Evolutionary conservation across 176 grass and related monocot species (phyloP).

Genomic region (Saccharum spontaneum): DNA sequence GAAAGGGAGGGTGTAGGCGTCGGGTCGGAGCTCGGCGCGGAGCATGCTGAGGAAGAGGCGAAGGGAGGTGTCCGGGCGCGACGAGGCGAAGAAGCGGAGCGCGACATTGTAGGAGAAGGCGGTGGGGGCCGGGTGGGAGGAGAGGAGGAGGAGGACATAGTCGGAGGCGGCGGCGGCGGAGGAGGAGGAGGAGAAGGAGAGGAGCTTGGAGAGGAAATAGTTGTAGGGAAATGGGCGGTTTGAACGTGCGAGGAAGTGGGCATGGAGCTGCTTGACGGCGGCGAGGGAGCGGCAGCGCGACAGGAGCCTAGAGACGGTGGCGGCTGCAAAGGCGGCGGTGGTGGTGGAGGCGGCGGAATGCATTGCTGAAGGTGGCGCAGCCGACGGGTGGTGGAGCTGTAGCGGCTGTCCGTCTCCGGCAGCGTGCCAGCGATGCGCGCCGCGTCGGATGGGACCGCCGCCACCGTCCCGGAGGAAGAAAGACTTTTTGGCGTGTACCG

Average conservation of each 20-base stretch:
- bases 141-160: slow-evolving; percentile 38
- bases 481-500: too few species aligned
- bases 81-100: slow-evolving; percentile 33
- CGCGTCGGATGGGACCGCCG: too few species aligned
- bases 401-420: not conserved
- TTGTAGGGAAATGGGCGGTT: slow-evolving; percentile 39
- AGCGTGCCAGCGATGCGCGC: not conserved
- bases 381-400: not conserved
- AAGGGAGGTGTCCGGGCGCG: slow-evolving; percentile 27
- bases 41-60: slow-evolving; percentile 40
- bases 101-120: slow-evolving; percentile 43
- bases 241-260: slow-evolving; percentile 13
- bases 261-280: slow-evolving; percentile 28
- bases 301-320: not conserved
- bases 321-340: not conserved
- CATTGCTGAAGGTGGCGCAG: not conserved
- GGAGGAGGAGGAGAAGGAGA: slow-evolving; percentile 17
- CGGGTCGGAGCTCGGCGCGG: slow-evolving; percentile 30
- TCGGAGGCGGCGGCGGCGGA: not conserved
- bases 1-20: slow-evolving; percentile 42
- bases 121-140: slow-evolving; percentile 24
- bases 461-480: too few species aligned
- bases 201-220: slow-evolving; percentile 50
- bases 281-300: not conserved
- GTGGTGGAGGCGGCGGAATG: not conserved